These are phyloP conservation scores for Davidsoniella neocaledoniae DNA, from an alignment of 2,329 filamentous ascomycete species.

Conservation along the genomic window DNA sequence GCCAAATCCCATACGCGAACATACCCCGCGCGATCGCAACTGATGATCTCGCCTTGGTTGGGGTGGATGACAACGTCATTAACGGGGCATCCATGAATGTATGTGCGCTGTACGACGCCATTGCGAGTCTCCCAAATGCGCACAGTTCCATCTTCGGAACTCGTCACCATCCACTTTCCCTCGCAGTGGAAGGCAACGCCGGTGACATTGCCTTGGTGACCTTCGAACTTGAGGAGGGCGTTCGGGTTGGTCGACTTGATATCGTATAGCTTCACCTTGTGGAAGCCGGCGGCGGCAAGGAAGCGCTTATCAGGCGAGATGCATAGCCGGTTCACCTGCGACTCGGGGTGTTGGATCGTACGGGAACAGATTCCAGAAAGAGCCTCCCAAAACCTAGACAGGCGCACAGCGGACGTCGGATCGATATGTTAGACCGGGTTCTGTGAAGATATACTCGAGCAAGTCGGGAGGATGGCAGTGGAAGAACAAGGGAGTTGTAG, in stretches of 20 bases:
- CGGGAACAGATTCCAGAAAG: slow-evolving; percentile 94
- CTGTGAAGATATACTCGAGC: background rate
- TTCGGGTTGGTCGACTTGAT: slow-evolving; percentile 98
- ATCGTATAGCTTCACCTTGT: slow-evolving; percentile 93
- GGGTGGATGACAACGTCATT: slow-evolving; percentile 99
- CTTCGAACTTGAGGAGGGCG: slow-evolving; percentile 82
- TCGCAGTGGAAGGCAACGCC: slow-evolving; percentile 97
- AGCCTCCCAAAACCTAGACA: slow-evolving; percentile 82
- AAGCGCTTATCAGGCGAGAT: slow-evolving; percentile 97
- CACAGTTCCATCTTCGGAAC: slow-evolving; percentile 87
- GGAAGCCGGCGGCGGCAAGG: slow-evolving; percentile 62
- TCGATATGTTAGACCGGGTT: slow-evolving; percentile 8
- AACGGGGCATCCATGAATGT: slow-evolving; percentile 72
- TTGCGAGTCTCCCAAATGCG: slow-evolving; percentile 93
- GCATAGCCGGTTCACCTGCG: slow-evolving; percentile 93
- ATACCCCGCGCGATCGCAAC: slow-evolving; percentile 81
- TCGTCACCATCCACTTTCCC: slow-evolving; percentile 99
- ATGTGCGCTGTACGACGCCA: slow-evolving; percentile 79
- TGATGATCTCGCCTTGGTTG: slow-evolving; percentile 95
- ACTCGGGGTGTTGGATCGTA: slow-evolving; percentile 95
- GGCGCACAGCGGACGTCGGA: slow-evolving; percentile 1
- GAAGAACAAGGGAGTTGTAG: background rate
- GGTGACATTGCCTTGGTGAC: slow-evolving; percentile 89
- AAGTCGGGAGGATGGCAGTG: background rate
- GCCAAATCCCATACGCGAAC: slow-evolving; percentile 92